Conservation (phyloP, 768 basidiomycete species). For the Hericium erinaceus region DNA sequence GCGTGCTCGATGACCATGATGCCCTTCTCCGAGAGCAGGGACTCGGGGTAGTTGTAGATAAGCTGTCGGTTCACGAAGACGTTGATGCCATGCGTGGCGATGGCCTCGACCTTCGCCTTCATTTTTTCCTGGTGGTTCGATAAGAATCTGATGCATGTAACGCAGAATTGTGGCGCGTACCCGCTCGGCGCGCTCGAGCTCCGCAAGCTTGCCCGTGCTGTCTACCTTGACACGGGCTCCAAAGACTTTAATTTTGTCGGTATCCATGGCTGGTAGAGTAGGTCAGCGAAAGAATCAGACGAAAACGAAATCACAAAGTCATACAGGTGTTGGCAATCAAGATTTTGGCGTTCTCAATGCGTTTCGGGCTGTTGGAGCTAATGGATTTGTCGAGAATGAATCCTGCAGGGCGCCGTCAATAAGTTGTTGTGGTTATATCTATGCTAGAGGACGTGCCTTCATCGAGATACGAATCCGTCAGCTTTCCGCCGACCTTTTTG, state of each 20-base stretch:
- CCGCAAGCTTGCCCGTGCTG: constrained; percentile 91
- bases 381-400: constrained; percentile 98
- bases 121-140: constrained; percentile 79
- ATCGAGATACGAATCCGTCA: constrained; percentile 96
- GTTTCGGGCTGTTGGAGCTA: constrained; percentile 89
- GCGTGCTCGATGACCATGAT: constrained; percentile 97
- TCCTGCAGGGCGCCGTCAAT: constrained; percentile 33
- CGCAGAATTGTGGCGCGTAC: constrained; percentile 29
- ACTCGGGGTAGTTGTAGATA: constrained; percentile 99
- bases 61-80: constrained; percentile 97
- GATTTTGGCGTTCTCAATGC: constrained; percentile 91
- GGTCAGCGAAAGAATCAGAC: neutral
- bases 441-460: constrained; percentile 49
- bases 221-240: constrained; percentile 95
- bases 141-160: too few species aligned
- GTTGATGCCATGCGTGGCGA: constrained; percentile 91
- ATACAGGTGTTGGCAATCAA: constrained; percentile 96
- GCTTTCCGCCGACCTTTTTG: constrained; percentile 98
- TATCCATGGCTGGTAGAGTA: constrained; percentile 80
- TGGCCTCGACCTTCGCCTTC: constrained; percentile 95
- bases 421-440: neutral
- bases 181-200: constrained; percentile 92
- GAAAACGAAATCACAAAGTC: constrained; percentile 19
- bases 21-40: constrained; percentile 86
- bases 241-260: constrained; percentile 99